Percentiles rank a stretch among this genome's conserved stretches.
Conservation (phyloP, 306 rosid genomes). For the Notholithocarpus densiflorus region DNA sequence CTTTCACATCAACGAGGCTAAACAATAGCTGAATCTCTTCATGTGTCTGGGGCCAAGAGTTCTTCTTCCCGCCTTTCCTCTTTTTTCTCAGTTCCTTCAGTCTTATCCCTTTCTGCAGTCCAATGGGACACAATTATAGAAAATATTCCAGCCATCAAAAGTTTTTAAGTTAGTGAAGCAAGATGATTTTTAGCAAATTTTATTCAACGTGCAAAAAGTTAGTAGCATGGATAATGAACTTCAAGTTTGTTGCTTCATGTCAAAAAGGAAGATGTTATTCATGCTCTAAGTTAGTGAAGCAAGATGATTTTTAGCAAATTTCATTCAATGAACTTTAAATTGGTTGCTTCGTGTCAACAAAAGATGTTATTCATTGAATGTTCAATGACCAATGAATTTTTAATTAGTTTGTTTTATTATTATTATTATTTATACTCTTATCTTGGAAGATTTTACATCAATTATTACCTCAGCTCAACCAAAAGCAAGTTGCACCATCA, state of each 20-base stretch:
- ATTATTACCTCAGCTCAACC: background rate
- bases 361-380: background rate
- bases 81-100: conserved; percentile 67
- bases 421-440: background rate
- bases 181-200: too few species aligned
- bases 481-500: background rate
- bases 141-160: background rate
- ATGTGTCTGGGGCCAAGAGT: conserved; percentile 59
- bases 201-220: too few species aligned
- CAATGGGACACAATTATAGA: background rate
- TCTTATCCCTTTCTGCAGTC: conserved; percentile 68
- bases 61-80: conserved; percentile 73
- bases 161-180: background rate
- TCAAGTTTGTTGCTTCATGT: too few species aligned
- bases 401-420: background rate
- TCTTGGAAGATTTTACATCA: background rate
- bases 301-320: too few species aligned
- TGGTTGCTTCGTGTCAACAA: too few species aligned
- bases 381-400: background rate
- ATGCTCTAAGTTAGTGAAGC: too few species aligned
- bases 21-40: conserved; percentile 79
- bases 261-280: too few species aligned
- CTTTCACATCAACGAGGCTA: conserved; percentile 61
- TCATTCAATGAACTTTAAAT: too few species aligned
- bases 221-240: too few species aligned